Evolutionary conservation across 2,329 filamentous ascomycete genomes (phyloP).

Genomic region (Alternaria solani): DNA sequence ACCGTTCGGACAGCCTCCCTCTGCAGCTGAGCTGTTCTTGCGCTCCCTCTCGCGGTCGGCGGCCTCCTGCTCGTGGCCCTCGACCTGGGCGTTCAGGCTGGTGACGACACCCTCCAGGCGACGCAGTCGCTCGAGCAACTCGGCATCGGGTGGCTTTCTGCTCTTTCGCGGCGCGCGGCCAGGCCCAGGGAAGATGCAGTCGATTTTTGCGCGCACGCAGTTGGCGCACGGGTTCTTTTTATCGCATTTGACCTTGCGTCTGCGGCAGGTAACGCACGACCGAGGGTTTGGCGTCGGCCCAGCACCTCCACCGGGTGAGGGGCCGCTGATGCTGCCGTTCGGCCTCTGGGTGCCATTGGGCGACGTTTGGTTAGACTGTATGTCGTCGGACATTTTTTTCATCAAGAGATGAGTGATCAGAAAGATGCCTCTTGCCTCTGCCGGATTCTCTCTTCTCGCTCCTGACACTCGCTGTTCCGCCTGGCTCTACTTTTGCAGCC

Average conservation of each 20-base stretch:
- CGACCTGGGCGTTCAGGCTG: conserved; percentile 58
- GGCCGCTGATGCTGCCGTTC: conserved; percentile 27
- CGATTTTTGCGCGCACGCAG: conserved; percentile 73
- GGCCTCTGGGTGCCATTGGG: conserved; percentile 31
- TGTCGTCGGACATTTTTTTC: conserved; percentile 35
- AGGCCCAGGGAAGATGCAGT: conserved; percentile 77
- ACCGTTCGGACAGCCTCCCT: conserved; percentile 13
- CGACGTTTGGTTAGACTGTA: conserved; percentile 28
- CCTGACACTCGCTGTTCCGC: conserved; percentile 2
- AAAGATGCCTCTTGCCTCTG: background rate
- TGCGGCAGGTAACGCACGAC: conserved; percentile 49
- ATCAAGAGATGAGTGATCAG: background rate
- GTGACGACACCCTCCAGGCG: conserved; percentile 79
- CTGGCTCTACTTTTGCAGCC: conserved; percentile 13
- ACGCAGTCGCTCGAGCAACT: conserved; percentile 74
- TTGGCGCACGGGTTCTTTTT: conserved; percentile 80
- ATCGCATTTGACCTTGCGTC: conserved; percentile 77
- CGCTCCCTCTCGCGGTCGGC: conserved; percentile 36
- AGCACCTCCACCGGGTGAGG: conserved; percentile 15
- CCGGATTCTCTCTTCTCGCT: background rate
- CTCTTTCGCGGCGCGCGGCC: conserved; percentile 74
- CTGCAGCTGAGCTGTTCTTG: conserved; percentile 20
- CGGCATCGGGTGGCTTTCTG: conserved; percentile 72
- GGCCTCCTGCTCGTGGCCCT: conserved; percentile 48
- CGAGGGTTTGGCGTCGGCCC: conserved; percentile 36